phyloP scores from a whole-genome alignment of 257 asterid species.

The Solanum microdontum region DNA sequence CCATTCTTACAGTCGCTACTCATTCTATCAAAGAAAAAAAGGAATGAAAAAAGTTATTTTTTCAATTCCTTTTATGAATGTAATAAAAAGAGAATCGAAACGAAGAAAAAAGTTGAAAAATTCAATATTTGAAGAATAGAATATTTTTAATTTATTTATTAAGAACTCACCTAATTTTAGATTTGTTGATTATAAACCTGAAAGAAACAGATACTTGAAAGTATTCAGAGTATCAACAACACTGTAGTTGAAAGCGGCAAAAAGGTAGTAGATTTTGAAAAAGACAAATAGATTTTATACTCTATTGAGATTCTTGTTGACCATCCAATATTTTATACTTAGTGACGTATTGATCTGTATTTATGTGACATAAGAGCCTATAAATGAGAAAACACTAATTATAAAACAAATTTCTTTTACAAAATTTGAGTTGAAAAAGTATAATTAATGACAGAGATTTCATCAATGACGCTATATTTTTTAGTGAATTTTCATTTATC shows the following conservation, averaged over 20 bases:
- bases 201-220: neutral
- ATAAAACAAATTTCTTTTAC: too few species aligned
- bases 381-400: neutral
- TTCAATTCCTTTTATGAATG: neutral
- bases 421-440: too few species aligned
- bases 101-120: neutral
- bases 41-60: neutral
- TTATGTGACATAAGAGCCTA: neutral
- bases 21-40: neutral
- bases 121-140: neutral
- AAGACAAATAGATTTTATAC: neutral
- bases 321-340: neutral
- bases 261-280: neutral
- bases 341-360: too few species aligned
- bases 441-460: too few species aligned
- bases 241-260: neutral
- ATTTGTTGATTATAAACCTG: neutral
- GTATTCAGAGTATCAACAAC: neutral
- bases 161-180: neutral
- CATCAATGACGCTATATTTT: neutral
- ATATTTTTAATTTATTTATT: neutral
- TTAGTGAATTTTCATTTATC: too few species aligned
- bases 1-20: conserved; percentile 10
- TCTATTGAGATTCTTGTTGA: neutral
- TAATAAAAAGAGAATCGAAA: neutral